Evolutionary conservation across 805 yeast species (phyloP).

Genomic region (Sugiyamaella floridensis): DNA sequence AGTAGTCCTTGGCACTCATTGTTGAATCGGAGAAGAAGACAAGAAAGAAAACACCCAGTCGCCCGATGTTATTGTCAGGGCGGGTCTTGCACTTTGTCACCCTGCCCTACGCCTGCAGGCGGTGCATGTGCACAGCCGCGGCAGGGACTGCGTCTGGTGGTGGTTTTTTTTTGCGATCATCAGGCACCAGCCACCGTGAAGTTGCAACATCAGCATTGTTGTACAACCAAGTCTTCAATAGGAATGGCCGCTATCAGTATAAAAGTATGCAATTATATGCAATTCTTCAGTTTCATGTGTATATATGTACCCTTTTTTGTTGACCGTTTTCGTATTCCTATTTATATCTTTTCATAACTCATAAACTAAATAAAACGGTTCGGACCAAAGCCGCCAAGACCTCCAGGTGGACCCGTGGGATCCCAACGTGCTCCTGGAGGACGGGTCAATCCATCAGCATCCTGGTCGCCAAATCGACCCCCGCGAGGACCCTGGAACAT

Average conservation of each 20-base stretch:
- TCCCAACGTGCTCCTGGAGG: constrained; percentile 38
- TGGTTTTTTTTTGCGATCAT: background rate
- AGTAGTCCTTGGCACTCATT: constrained; percentile 22
- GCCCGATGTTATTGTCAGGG: background rate
- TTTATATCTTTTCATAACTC: too few relatives aligned
- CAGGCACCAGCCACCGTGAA: background rate
- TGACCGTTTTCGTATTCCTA: background rate
- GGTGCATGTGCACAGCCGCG: background rate
- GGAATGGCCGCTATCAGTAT: too few relatives aligned
- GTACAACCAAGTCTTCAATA: background rate
- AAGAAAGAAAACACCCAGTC: background rate
- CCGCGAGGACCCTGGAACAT: constrained; percentile 20
- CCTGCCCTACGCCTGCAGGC: background rate
- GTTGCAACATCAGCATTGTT: background rate
- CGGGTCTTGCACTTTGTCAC: background rate
- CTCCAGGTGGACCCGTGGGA: constrained; percentile 30
- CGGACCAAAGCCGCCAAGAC: constrained; percentile 17
- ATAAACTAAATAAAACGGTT: constrained; percentile 11
- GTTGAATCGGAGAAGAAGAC: background rate
- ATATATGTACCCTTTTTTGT: background rate
- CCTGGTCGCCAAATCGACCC: constrained; percentile 11
- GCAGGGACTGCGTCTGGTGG: background rate
- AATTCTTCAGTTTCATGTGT: background rate
- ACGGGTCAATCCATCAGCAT: constrained; percentile 20
- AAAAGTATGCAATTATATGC: background rate